phyloP scores from a whole-genome alignment of 202 grass and related monocot species.

The Alloteropsis angusta region DNA sequence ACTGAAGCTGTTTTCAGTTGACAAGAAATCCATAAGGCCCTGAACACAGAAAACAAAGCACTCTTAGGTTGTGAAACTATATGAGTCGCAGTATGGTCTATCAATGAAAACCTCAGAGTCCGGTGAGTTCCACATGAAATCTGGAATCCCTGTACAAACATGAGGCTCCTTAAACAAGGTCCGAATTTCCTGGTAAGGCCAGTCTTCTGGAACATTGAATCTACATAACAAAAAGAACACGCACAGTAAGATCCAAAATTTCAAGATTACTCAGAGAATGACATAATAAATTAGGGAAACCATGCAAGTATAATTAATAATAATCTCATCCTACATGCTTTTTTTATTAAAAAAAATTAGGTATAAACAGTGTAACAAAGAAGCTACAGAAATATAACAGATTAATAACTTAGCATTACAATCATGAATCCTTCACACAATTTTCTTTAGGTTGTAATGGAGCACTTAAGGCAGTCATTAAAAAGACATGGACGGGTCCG shows the following conservation, averaged over 20 bases:
- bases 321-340: background rate
- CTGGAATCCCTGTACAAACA: conserved; percentile 60
- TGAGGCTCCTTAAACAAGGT: conserved; percentile 75
- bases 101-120: conserved; percentile 53
- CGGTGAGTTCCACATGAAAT: conserved; percentile 57
- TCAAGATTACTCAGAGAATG: conserved; percentile 15
- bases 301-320: background rate
- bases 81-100: conserved; percentile 9
- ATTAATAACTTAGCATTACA: background rate
- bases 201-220: conserved; percentile 76
- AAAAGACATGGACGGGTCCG: background rate
- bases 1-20: conserved; percentile 80
- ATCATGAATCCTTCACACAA: background rate
- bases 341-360: too few species aligned
- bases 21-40: conserved; percentile 71
- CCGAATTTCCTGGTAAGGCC: conserved; percentile 86
- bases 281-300: background rate
- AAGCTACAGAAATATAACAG: background rate
- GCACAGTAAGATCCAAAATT: background rate
- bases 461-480: background rate
- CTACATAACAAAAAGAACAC: conserved; percentile 33
- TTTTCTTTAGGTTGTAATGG: background rate
- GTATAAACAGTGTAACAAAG: background rate
- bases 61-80: conserved; percentile 30
- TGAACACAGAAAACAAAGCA: conserved; percentile 30